These are phyloP conservation scores for Leptomonas pyrrhocoris DNA, from an alignment of 208 protist species.

Conservation along the genomic window DNA sequence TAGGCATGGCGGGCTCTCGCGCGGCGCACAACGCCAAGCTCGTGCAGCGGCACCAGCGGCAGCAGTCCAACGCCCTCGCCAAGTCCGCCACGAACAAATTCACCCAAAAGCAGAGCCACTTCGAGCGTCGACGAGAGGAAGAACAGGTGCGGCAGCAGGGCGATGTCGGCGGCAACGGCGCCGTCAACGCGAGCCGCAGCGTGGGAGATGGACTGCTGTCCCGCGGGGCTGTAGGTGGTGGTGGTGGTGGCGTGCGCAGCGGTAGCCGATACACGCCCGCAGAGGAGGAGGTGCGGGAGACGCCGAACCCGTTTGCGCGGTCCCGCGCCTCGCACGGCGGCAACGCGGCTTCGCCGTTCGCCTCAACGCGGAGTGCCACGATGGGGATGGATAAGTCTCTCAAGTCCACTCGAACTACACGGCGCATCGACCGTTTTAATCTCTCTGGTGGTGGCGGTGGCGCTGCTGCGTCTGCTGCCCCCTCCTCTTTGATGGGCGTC, in stretches of 20 bases:
- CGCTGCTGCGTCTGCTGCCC: not conserved
- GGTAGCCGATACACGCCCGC: slow-evolving; percentile 5
- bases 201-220: slow-evolving; percentile 26
- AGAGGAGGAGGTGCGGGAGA: slow-evolving; percentile 52
- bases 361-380: slow-evolving; percentile 42
- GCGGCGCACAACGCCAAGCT: slow-evolving; percentile 55
- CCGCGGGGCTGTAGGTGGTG: not conserved
- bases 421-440: slow-evolving; percentile 46
- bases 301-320: slow-evolving; percentile 42
- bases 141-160: slow-evolving; percentile 40
- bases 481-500: slow-evolving; percentile 28
- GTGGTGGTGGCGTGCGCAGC: not conserved
- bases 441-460: slow-evolving; percentile 3
- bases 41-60: slow-evolving; percentile 50
- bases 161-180: slow-evolving; percentile 23
- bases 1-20: slow-evolving; percentile 43
- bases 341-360: not conserved
- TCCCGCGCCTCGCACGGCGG: slow-evolving; percentile 7
- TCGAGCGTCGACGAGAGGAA: slow-evolving; percentile 79
- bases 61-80: slow-evolving; percentile 40
- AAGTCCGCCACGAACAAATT: slow-evolving; percentile 60
- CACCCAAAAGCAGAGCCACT: slow-evolving; percentile 77
- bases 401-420: slow-evolving; percentile 35
- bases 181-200: slow-evolving; percentile 9
- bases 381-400: slow-evolving; percentile 25